Percentiles rank a stretch among this genome's conserved stretches.
phyloP scores from a whole-genome alignment of 139 green algal species.

The Chlamydomonas urium region DNA sequence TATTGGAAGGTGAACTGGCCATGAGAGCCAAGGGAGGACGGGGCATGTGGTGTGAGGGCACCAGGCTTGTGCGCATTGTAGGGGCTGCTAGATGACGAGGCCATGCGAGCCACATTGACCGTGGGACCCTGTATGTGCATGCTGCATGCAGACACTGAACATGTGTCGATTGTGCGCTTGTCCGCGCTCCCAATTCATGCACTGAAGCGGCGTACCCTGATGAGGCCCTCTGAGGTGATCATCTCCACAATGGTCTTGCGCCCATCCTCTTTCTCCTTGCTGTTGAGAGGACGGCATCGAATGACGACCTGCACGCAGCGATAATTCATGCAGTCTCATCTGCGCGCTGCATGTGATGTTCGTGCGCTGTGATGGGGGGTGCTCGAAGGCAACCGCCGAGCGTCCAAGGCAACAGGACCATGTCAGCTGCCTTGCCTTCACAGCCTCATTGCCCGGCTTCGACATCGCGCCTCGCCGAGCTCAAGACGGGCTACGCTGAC shows the following conservation, averaged over 20 bases:
- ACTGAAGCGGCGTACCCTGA: slow-evolving; percentile 49
- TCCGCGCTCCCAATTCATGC: too few relatives aligned
- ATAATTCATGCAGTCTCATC: not conserved
- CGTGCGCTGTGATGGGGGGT: too few relatives aligned
- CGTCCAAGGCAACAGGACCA: not conserved
- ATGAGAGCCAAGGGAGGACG: too few relatives aligned
- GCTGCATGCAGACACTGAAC: too few relatives aligned
- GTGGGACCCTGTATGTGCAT: too few relatives aligned
- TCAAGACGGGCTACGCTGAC: too few relatives aligned
- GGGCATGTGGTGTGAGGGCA: too few relatives aligned
- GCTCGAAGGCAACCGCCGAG: not conserved
- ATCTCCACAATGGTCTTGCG: slow-evolving; percentile 67
- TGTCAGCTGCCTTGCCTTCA: not conserved
- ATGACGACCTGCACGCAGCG: slow-evolving; percentile 65
- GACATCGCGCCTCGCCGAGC: too few relatives aligned
- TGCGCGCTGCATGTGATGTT: too few relatives aligned
- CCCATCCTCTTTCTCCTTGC: slow-evolving; percentile 64
- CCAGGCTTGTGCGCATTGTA: not conserved
- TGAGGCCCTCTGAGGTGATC: slow-evolving; percentile 52
- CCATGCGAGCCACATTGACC: too few relatives aligned
- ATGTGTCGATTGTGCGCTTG: too few relatives aligned
- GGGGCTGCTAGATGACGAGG: not conserved
- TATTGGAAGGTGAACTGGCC: too few relatives aligned
- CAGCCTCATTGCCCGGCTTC: not conserved
- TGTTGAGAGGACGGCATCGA: slow-evolving; percentile 71